A percentile compares a stretch with the other conserved stretches of the same genome.
Conservation (phyloP, 1,284 basidiomycete species). For the Marasmius tenuissimus region DNA sequence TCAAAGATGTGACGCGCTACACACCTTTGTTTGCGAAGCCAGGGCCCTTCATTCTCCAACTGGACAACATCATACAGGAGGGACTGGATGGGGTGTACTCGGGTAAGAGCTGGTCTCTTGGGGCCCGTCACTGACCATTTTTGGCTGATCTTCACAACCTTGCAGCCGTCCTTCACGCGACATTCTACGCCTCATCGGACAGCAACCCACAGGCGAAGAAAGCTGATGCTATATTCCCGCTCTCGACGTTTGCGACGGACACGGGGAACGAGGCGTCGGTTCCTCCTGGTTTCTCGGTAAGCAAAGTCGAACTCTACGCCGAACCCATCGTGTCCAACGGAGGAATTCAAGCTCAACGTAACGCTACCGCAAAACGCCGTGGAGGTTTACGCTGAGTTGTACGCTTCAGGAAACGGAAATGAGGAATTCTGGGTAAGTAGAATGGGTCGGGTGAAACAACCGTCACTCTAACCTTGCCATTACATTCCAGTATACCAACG, state of each 20-base stretch:
- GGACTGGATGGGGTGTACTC: conserved; percentile 68
- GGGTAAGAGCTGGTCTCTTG: conserved; percentile 36
- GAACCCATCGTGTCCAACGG: neutral
- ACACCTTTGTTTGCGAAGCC: conserved; percentile 65
- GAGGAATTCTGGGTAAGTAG: conserved; percentile 76
- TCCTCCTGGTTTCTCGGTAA: conserved; percentile 69
- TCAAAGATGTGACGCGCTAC: conserved; percentile 76
- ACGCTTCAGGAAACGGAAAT: conserved; percentile 69
- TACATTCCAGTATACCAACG: conserved; percentile 63
- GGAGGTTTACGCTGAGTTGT: conserved; percentile 68
- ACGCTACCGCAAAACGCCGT: conserved; percentile 70
- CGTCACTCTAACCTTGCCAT: conserved; percentile 5
- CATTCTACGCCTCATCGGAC: conserved; percentile 63
- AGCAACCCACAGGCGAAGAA: conserved; percentile 56
- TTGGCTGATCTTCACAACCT: neutral
- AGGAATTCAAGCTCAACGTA: conserved; percentile 51
- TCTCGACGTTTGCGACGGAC: conserved; percentile 18
- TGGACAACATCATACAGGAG: conserved; percentile 65
- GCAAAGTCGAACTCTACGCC: conserved; percentile 12
- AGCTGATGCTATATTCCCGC: conserved; percentile 39
- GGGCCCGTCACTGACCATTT: neutral
- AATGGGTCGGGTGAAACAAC: neutral
- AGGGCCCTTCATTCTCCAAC: conserved; percentile 69
- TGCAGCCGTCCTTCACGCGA: conserved; percentile 66
- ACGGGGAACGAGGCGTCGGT: conserved; percentile 69